Conservation (phyloP, 2,329 filamentous ascomycete genomes). For the Trichoderma brevicompactum region DNA sequence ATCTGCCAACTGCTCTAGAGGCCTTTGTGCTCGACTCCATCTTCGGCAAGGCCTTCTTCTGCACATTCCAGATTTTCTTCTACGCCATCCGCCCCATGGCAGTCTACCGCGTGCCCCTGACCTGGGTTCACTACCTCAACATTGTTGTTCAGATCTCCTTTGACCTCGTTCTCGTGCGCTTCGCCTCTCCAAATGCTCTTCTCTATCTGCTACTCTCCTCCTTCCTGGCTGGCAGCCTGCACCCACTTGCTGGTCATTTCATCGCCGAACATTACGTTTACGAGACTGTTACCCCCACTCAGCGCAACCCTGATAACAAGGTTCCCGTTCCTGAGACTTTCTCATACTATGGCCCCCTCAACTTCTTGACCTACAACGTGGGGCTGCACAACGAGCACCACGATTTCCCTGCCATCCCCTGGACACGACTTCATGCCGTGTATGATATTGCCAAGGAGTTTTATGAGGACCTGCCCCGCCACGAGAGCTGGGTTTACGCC, state of each 20-base stretch:
- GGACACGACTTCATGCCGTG: constrained; percentile 81
- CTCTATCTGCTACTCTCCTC: constrained; percentile 86
- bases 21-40: constrained; percentile 93
- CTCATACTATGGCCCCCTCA: constrained; percentile 93
- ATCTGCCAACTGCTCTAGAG: constrained; percentile 90
- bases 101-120: constrained; percentile 87
- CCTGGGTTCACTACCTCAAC: constrained; percentile 82
- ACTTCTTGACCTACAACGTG: constrained; percentile 94
- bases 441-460: constrained; percentile 86
- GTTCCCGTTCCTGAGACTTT: constrained; percentile 88
- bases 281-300: constrained; percentile 61
- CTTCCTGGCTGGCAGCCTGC: constrained; percentile 90
- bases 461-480: constrained; percentile 83
- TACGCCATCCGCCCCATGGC: constrained; percentile 96
- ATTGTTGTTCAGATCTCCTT: constrained; percentile 76
- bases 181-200: constrained; percentile 66
- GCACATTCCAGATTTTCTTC: constrained; percentile 98
- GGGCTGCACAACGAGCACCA: constrained; percentile 99
- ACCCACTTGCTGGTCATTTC: constrained; percentile 95
- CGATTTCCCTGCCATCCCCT: constrained; percentile 95
- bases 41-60: constrained; percentile 97
- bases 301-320: constrained; percentile 61
- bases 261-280: constrained; percentile 97
- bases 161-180: constrained; percentile 69
- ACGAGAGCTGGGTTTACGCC: constrained; percentile 89